Evolutionary conservation across 1,284 basidiomycete genomes (phyloP), one percentile per base, ranked within the genome.

Genomic region (Pseudozyma hubeiensis): DNA sequence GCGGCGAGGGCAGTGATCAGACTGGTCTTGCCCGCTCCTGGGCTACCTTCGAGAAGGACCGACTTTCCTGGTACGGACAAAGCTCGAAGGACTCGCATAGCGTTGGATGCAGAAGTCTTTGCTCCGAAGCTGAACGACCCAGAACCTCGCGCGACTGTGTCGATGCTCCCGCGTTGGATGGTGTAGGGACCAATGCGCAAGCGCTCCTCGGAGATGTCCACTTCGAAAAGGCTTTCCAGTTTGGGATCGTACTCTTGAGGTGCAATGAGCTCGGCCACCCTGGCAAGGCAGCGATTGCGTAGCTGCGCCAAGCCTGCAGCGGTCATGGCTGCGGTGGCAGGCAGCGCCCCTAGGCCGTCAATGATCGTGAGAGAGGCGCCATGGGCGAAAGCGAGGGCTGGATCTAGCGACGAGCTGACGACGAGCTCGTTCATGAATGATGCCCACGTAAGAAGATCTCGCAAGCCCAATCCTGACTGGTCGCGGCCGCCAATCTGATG

Each of bases 1-100:
- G 90, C 90, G 17, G 95, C 94, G 3, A 99, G 87, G 5, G 97
- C 95, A 14, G 91, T 89, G 59, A 99, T 88, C 5, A 99, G 88
- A 83, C 93, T 97, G 0, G 97, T 99, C 87, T 99, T 99, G 6
- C 97, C 97, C n/a, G 99, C 97, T 4, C 97, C 97, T 5, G 97
- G 97, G 84, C 94, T 97, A 2, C 97, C 97, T 84, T 99, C 97
- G 4, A 99, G 88, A 33, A 99, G 88, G 55, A 99, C 92, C 0
- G 97, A 93, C 85, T 98, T 99, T 14, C 58, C 53, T 7, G 87
- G 85, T 0, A 99, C 88, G 83, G 97, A 94, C 68, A 92, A 92
- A 7, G 94, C 97, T 60, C 97, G 89, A 17, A 95, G 86, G 4
- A 99, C 90, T 35, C 96, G 91, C 88, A 94, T 89, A 14, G 92